A percentile compares a stretch with the other conserved stretches of the same genome.
phyloP scores from a whole-genome alignment of 805 yeast species.

The Yarrowia alimentaria region DNA sequence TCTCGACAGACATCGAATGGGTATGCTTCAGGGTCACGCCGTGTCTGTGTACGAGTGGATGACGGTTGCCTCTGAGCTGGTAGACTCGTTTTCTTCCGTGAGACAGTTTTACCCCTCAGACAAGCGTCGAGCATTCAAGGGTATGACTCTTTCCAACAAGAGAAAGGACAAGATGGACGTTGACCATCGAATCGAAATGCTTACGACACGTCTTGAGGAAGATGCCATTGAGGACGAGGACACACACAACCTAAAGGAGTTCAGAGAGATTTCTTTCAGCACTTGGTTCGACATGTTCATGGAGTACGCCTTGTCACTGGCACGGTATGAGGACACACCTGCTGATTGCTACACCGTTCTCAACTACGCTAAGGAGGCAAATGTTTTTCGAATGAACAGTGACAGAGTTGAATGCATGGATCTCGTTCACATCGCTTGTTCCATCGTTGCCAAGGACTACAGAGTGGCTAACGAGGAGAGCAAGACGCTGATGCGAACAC shows the following conservation, averaged over 20 bases:
- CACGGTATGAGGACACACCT: conserved; percentile 56
- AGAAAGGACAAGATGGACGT: conserved; percentile 50
- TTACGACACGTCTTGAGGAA: conserved; percentile 31
- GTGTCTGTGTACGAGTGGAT: conserved; percentile 79
- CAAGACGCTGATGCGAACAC: conserved; percentile 61
- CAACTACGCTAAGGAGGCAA: conserved; percentile 72
- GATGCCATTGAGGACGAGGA: conserved; percentile 42
- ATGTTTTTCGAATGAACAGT: conserved; percentile 70
- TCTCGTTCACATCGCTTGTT: conserved; percentile 65
- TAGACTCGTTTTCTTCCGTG: conserved; percentile 77
- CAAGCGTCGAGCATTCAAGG: conserved; percentile 65
- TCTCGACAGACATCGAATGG: conserved; percentile 52
- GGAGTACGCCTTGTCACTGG: conserved; percentile 68
- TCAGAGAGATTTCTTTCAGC: conserved; percentile 72
- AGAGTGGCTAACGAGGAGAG: conserved; percentile 55
- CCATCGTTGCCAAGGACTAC: conserved; percentile 51
- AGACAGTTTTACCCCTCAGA: conserved; percentile 77
- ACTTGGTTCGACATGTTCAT: conserved; percentile 84
- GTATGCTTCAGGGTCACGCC: conserved; percentile 50
- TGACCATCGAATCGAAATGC: conserved; percentile 51
- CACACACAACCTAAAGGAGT: conserved; percentile 41
- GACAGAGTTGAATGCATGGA: conserved; percentile 58
- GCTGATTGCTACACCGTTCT: conserved; percentile 63
- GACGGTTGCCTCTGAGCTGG: conserved; percentile 74
- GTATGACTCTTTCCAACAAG: conserved; percentile 57